Evolutionary conservation across 1,284 basidiomycete species (phyloP).

Genomic region (Trametes versicolor): DNA sequence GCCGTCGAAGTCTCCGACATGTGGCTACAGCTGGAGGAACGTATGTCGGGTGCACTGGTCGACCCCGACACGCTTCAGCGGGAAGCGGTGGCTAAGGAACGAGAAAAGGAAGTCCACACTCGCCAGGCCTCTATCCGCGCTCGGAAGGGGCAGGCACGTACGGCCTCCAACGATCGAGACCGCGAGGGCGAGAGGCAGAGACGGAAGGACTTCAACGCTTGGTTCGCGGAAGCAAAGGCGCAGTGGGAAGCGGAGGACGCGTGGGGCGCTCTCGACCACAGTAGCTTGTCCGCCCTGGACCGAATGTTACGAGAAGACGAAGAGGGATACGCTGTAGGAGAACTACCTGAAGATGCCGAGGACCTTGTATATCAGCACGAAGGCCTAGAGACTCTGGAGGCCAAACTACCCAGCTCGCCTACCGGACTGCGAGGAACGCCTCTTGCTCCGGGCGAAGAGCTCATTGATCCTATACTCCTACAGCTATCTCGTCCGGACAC

Average conservation of each 20-base stretch:
- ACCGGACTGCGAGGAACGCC: neutral
- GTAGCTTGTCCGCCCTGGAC: slow-evolving; percentile 57
- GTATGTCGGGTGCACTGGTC: slow-evolving; percentile 53
- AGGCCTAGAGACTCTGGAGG: neutral
- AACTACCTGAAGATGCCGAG: neutral
- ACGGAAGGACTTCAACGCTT: slow-evolving; percentile 38
- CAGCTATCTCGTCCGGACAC: slow-evolving; percentile 29
- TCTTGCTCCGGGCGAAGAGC: slow-evolving; percentile 31
- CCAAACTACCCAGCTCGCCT: neutral
- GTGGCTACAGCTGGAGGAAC: slow-evolving; percentile 72
- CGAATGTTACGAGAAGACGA: slow-evolving; percentile 53
- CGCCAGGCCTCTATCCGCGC: slow-evolving; percentile 32
- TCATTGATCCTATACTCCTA: slow-evolving; percentile 44
- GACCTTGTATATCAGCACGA: neutral
- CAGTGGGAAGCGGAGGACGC: slow-evolving; percentile 50
- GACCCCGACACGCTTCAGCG: slow-evolving; percentile 47
- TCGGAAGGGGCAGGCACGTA: slow-evolving; percentile 32
- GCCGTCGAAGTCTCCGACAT: slow-evolving; percentile 68
- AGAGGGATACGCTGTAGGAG: slow-evolving; percentile 24
- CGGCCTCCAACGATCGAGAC: slow-evolving; percentile 36
- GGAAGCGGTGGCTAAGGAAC: slow-evolving; percentile 31
- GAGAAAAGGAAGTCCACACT: slow-evolving; percentile 35
- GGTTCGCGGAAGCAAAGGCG: slow-evolving; percentile 38
- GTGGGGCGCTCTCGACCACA: slow-evolving; percentile 48
- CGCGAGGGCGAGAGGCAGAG: slow-evolving; percentile 40